Evolutionary conservation across 805 yeast genomes (phyloP), one percentile per base, ranked within the genome.

Genomic region (Tetrapisispora phaffii): DNA sequence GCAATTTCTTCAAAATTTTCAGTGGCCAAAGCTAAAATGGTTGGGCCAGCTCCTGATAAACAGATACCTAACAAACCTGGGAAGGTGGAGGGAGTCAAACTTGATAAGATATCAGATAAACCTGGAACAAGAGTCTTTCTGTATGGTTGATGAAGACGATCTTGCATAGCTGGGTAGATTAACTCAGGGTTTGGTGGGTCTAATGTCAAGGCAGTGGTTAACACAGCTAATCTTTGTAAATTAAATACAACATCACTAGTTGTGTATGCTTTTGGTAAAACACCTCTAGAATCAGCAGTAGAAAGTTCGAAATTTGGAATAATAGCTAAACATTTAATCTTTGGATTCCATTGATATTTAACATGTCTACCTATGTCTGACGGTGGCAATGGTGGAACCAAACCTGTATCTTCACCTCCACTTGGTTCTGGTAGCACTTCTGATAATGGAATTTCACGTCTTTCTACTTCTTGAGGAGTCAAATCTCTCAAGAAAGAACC

Each of bases 21-120:
- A 4, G 96, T 88, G 4, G 98, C 97, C 50, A 93, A 74, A 35
- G 96, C 95, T 51, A 93, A 70, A 46, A 93, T 89, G 7, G 98
- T 93, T 46, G 98, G 98, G 8, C 98, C 98, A 7, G 98, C 98
- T 44, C 98, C 98, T 23, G 95, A 84, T 47, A 93, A 73, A 63
- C 98, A 93, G 55, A 93, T 86, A 43, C 98, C 98, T 47, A 93
- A 73, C 40, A 89, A 72, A 3, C 97, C 97, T 1, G 82, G 82
- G 61, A 85, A 85, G 6, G 85, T 71, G 38, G 76, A 73, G 36
- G 97, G 96, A 0, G 94, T 85, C 42, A 93, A 81, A 13, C 83
- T 73, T 7, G 79, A 71, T 54, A 93, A 73, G 41, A 93, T 86
- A 50, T 85, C 87, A 10, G 82, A 73, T 45, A 93, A 74, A 0